phyloP scores from a whole-genome alignment of 2,329 filamentous ascomycete species.

The Orbilia quercus region DNA sequence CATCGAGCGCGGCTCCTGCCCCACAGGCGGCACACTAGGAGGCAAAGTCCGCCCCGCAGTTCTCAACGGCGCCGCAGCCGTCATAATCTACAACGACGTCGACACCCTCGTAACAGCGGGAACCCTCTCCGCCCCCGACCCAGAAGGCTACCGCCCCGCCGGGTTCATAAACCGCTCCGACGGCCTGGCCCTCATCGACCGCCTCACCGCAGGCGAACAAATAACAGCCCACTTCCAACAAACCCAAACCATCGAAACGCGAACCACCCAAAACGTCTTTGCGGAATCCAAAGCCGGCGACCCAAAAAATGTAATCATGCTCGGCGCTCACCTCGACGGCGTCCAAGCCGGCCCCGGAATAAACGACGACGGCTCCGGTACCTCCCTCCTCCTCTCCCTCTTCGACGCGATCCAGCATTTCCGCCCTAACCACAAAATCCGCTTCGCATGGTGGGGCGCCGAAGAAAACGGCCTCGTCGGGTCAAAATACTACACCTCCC shows the following conservation, averaged over 20 bases:
- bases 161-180: conserved; percentile 65
- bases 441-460: conserved; percentile 62
- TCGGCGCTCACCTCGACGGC: conserved; percentile 62
- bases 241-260: conserved; percentile 62
- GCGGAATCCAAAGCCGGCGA: conserved; percentile 23
- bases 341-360: conserved; percentile 62
- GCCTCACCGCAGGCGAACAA: conserved; percentile 64
- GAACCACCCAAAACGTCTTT: conserved; percentile 58
- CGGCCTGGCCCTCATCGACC: conserved; percentile 63
- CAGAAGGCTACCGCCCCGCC: conserved; percentile 62
- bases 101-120: conserved; percentile 62
- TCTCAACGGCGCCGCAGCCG: conserved; percentile 63
- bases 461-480: conserved; percentile 60
- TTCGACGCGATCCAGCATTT: conserved; percentile 49
- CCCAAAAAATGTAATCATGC: conserved; percentile 40
- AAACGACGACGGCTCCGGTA: conserved; percentile 62
- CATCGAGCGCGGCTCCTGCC: conserved; percentile 63
- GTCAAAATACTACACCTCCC: conserved; percentile 61
- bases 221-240: conserved; percentile 65
- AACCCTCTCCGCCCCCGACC: conserved; percentile 63
- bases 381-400: conserved; percentile 61
- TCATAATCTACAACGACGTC: conserved; percentile 65
- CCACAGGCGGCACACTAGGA: conserved; percentile 64
- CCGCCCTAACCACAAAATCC: conserved; percentile 60
- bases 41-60: conserved; percentile 64